These are phyloP conservation scores for Acanthamoeba royreba DNA, from an alignment of 208 protist genomes.

Conservation along the genomic window DNA sequence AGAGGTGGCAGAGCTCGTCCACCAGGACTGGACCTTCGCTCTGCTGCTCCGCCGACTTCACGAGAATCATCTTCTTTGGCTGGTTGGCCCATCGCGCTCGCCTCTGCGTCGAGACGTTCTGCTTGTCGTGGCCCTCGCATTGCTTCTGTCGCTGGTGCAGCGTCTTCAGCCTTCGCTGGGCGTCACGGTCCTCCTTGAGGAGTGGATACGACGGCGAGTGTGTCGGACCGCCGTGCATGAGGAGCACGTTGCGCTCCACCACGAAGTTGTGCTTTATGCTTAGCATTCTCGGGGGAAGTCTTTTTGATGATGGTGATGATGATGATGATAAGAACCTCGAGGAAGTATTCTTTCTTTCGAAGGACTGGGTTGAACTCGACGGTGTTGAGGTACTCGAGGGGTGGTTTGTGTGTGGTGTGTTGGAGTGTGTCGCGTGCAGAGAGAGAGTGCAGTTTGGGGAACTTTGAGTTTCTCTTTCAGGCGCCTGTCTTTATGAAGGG, in stretches of 20 bases:
- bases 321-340: no score
- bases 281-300: neutral
- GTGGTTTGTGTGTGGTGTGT: no score
- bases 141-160: neutral
- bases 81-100: no score
- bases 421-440: no score
- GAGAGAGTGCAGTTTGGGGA: no score
- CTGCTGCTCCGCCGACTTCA: neutral
- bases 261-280: constrained; percentile 4
- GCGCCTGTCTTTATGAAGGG: no score
- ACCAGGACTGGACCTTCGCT: neutral
- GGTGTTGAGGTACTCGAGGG: no score
- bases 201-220: neutral
- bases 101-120: no score
- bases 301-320: no score
- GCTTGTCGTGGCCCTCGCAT: neutral
- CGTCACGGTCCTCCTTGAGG: neutral
- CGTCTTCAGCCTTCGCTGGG: neutral
- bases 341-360: no score
- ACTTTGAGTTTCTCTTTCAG: no score
- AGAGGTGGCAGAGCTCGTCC: constrained; percentile 6
- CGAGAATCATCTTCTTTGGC: neutral
- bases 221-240: neutral
- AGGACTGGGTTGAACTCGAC: no score
- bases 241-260: constrained; percentile 10